Percentiles rank a stretch among this genome's conserved stretches.
These are phyloP conservation scores for Anthracocystis panici-leucophaei DNA, from an alignment of 1,284 basidiomycete species.

Conservation along the genomic window DNA sequence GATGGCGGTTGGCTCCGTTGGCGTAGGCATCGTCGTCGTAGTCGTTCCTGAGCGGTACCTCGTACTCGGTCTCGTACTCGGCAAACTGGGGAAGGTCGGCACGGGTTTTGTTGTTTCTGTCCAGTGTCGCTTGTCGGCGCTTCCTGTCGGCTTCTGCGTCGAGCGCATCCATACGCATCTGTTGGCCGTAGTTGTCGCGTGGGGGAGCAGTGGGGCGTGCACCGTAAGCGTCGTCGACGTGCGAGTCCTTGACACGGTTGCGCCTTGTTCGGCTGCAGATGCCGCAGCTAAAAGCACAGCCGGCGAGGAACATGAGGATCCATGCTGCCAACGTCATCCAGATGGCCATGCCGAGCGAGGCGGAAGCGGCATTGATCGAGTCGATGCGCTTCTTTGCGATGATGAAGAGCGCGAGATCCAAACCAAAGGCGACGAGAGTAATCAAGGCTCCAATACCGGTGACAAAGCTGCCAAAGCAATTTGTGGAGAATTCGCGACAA, in stretches of 20 bases:
- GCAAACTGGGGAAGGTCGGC: slow-evolving; percentile 64
- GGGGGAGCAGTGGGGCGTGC: slow-evolving; percentile 21
- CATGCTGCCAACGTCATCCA: slow-evolving; percentile 65
- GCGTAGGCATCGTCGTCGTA: slow-evolving; percentile 52
- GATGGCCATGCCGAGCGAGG: slow-evolving; percentile 56
- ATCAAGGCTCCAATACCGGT: slow-evolving; percentile 55
- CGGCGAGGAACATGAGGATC: slow-evolving; percentile 58
- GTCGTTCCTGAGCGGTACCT: slow-evolving; percentile 59
- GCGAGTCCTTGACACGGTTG: slow-evolving; percentile 52
- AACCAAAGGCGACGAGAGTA: slow-evolving; percentile 58
- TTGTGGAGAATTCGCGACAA: slow-evolving; percentile 50
- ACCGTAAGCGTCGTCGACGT: slow-evolving; percentile 41
- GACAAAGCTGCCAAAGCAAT: slow-evolving; percentile 55
- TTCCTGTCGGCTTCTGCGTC: slow-evolving; percentile 60
- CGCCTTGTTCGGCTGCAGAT: slow-evolving; percentile 50
- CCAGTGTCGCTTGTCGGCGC: slow-evolving; percentile 45
- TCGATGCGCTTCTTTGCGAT: slow-evolving; percentile 64
- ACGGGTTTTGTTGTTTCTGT: slow-evolving; percentile 21
- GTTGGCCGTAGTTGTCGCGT: slow-evolving; percentile 46
- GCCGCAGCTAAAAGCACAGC: slow-evolving; percentile 59
- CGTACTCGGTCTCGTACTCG: slow-evolving; percentile 63
- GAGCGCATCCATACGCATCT: slow-evolving; percentile 67
- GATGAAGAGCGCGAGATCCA: slow-evolving; percentile 64
- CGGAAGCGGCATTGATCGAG: slow-evolving; percentile 51
- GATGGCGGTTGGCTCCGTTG: slow-evolving; percentile 28